Conservation (phyloP, 306 rosid genomes). For the Malus sieversii region DNA sequence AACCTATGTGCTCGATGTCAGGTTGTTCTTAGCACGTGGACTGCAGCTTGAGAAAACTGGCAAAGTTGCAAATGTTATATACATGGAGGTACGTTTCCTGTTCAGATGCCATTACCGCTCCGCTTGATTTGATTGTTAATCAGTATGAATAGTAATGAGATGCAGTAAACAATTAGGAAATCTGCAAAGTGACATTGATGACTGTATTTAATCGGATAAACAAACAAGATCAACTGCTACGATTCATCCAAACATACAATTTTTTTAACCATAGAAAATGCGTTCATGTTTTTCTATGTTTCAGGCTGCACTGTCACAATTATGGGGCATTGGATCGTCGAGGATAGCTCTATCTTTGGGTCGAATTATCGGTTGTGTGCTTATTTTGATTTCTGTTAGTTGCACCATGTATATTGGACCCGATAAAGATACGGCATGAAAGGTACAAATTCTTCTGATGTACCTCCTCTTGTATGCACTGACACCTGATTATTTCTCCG, state of each 20-base stretch:
- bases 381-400: constrained; percentile 51
- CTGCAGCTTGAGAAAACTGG: constrained; percentile 82
- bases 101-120: background rate
- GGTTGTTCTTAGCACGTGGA: constrained; percentile 68
- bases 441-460: constrained; percentile 6
- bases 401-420: constrained; percentile 71
- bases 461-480: background rate
- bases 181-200: background rate
- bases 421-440: constrained; percentile 52
- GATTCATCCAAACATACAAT: background rate
- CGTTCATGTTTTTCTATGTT: background rate
- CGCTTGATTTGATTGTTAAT: background rate
- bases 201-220: background rate
- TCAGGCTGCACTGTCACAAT: constrained; percentile 59
- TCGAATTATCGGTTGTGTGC: constrained; percentile 44
- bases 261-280: background rate
- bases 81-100: constrained; percentile 40
- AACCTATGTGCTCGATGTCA: constrained; percentile 20
- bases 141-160: too few relatives aligned
- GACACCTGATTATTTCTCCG: background rate
- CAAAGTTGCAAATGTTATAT: constrained; percentile 54
- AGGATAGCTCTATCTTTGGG: constrained; percentile 44
- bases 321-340: constrained; percentile 46
- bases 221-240: background rate
- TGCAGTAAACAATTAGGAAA: background rate